Conservation (phyloP, 345 rosid species). For the Eucalyptus tenuipes region DNA sequence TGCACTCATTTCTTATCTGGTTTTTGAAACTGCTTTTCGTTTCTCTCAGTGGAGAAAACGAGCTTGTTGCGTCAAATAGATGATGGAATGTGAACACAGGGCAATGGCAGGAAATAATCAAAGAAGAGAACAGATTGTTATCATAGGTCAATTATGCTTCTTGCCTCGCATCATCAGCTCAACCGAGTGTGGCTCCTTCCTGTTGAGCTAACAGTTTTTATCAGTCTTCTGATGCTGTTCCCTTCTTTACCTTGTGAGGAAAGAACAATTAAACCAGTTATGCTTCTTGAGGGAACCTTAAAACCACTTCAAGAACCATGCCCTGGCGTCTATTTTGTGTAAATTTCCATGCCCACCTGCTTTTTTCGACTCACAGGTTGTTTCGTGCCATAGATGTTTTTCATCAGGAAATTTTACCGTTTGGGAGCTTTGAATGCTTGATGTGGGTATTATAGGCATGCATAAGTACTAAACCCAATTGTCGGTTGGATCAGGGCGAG, state of each 20-base stretch:
- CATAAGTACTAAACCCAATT: not conserved
- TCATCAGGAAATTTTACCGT: not conserved
- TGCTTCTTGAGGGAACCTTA: not conserved
- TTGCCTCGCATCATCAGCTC: not conserved
- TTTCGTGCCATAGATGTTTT: not conserved
- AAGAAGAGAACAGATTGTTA: not conserved
- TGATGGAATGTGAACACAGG: not conserved
- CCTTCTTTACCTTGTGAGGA: not conserved
- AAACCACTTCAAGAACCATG: not conserved
- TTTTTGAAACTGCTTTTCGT: not conserved
- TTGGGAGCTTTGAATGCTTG: not conserved
- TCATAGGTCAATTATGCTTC: not conserved
- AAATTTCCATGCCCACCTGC: not conserved
- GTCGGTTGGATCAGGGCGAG: not conserved
- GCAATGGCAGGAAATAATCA: not conserved
- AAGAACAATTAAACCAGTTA: not conserved
- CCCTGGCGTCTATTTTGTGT: not conserved
- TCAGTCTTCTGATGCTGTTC: not conserved
- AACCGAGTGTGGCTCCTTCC: not conserved
- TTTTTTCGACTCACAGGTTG: not conserved
- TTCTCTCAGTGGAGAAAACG: not conserved
- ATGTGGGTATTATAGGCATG: not conserved
- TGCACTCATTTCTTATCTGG: not conserved
- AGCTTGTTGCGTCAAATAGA: not conserved
- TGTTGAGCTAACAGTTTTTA: not conserved